These are phyloP conservation scores for Acrocalymma vagum DNA, from an alignment of 2,329 filamentous ascomycete species.

Conservation along the genomic window DNA sequence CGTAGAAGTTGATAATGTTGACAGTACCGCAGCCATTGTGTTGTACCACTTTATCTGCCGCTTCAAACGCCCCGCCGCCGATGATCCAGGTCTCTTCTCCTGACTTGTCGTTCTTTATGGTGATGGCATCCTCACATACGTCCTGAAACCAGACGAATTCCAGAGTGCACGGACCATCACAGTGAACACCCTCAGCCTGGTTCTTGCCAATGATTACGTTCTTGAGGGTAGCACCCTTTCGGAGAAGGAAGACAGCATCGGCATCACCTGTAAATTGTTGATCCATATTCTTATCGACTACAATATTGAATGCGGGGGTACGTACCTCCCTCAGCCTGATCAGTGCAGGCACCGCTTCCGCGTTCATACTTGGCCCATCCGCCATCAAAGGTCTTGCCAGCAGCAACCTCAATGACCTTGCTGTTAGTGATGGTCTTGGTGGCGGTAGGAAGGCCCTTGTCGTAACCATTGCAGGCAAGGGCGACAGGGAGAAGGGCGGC, in stretches of 20 bases:
- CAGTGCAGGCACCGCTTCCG: slow-evolving; percentile 32
- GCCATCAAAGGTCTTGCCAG: slow-evolving; percentile 32
- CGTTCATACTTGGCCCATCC: slow-evolving; percentile 35
- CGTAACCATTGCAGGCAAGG: slow-evolving; percentile 34
- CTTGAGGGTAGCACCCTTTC: slow-evolving; percentile 57
- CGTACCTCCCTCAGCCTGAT: slow-evolving; percentile 28
- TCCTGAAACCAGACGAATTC: slow-evolving; percentile 54
- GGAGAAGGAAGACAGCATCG: slow-evolving; percentile 61
- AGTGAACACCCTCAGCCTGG: slow-evolving; percentile 63
- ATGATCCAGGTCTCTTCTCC: slow-evolving; percentile 47
- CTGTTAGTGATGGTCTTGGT: slow-evolving; percentile 35
- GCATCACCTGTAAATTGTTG: slow-evolving; percentile 30
- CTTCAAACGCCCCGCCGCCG: slow-evolving; percentile 49
- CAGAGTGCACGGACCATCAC: slow-evolving; percentile 56
- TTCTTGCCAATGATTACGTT: slow-evolving; percentile 63
- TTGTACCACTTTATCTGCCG: slow-evolving; percentile 50
- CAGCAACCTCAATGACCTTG: slow-evolving; percentile 32
- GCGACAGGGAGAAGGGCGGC: slow-evolving; percentile 26
- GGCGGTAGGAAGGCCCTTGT: slow-evolving; percentile 31
- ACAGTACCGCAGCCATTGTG: slow-evolving; percentile 51
- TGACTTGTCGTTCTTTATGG: slow-evolving; percentile 38
- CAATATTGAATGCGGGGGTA: background rate
- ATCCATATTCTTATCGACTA: background rate
- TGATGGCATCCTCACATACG: slow-evolving; percentile 50
- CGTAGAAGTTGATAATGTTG: slow-evolving; percentile 44